These are phyloP conservation scores for Arachis monticola DNA, from an alignment of 331 rosid genomes.

Conservation along the genomic window DNA sequence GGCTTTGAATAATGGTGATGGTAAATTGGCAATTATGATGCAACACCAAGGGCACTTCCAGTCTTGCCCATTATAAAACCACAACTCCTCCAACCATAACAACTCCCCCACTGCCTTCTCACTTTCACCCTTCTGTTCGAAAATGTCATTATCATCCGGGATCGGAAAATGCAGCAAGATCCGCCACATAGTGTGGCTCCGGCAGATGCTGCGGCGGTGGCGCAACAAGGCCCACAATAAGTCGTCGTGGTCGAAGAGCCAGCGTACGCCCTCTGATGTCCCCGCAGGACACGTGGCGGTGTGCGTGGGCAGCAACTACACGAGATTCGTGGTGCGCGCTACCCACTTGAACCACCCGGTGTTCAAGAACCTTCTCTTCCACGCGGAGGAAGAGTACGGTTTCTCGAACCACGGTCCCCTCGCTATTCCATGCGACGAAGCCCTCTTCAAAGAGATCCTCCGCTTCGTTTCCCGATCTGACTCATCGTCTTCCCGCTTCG, in stretches of 20 bases:
- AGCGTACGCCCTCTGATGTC: conserved; percentile 68
- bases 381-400: conserved; percentile 81
- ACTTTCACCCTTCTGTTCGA: no score
- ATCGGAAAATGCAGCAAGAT: conserved; percentile 77
- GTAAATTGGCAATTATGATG: conserved; percentile 61
- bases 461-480: conserved; percentile 63
- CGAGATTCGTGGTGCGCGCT: conserved; percentile 70
- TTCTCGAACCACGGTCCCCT: conserved; percentile 64
- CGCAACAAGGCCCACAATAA: conserved; percentile 70
- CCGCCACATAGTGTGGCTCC: conserved; percentile 88
- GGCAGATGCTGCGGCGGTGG: conserved; percentile 80
- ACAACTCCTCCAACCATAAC: background rate
- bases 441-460: conserved; percentile 62
- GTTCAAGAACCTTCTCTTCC: conserved; percentile 64
- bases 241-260: conserved; percentile 36
- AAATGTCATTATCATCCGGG: conserved; percentile 52
- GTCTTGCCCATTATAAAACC: conserved; percentile 27
- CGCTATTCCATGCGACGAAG: conserved; percentile 79
- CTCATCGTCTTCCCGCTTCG: conserved; percentile 47
- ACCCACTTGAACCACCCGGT: conserved; percentile 78
- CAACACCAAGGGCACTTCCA: conserved; percentile 37
- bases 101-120: conserved; percentile 9
- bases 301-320: conserved; percentile 63
- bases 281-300: conserved; percentile 81
- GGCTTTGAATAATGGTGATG: background rate